These are phyloP conservation scores for Saccharomycopsis malanga DNA, from an alignment of 805 yeast species.

Conservation along the genomic window DNA sequence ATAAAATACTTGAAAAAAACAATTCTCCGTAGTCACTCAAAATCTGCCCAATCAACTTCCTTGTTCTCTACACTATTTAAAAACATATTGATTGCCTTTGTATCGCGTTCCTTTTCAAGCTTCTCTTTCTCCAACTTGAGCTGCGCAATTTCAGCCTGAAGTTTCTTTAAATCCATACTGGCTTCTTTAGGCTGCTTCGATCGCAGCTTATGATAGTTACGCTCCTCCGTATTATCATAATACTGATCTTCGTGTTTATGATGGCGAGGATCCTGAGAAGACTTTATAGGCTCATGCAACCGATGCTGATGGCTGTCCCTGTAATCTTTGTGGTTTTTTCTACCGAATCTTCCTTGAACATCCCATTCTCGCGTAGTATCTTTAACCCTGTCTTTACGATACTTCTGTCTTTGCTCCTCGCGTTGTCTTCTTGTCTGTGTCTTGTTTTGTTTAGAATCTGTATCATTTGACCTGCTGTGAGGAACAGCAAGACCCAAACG, in stretches of 20 bases:
- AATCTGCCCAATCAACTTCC: constrained; percentile 2
- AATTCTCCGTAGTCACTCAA: not conserved
- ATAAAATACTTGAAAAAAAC: no score
- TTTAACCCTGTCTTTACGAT: not conserved
- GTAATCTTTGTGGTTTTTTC: not conserved
- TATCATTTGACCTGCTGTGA: not conserved
- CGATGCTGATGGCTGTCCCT: not conserved
- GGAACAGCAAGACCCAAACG: not conserved
- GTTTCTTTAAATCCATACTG: not conserved
- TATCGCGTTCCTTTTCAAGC: not conserved
- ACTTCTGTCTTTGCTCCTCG: not conserved
- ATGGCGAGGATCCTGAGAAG: no score
- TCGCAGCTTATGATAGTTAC: no score
- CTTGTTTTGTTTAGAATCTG: not conserved
- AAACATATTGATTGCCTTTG: not conserved
- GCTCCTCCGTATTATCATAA: no score
- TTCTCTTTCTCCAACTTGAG: constrained; percentile 4
- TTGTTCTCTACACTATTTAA: not conserved
- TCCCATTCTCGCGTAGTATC: not conserved
- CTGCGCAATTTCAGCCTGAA: not conserved
- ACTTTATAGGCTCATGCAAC: no score
- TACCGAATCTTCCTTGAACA: not conserved
- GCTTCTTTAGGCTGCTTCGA: no score
- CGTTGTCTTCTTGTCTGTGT: not conserved
- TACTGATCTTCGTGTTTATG: no score